Base-by-base conservation (phyloP, 2,329 filamentous ascomycete species). In the Penicillium sp. region DNA sequence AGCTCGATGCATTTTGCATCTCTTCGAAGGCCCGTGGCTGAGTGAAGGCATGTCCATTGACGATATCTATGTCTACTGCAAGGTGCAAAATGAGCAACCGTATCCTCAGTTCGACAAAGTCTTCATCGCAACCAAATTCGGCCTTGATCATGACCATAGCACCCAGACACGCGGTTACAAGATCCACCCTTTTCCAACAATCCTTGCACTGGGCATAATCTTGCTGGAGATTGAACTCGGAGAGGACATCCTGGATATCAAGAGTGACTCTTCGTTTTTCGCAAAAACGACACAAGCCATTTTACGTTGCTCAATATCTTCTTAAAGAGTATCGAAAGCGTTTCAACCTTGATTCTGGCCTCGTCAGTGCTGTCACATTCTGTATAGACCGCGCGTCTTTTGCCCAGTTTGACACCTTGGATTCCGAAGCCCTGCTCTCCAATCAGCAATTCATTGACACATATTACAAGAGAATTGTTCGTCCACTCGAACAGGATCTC, bases 201-300 rank as follows among this genome's bases (percentile, higher is more conserved):
- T 59, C n/a, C 48, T 59, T 21, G 57, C 57, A 2, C 42, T 60
- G 3, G 58, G 58, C 1, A 56, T 60, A n/a, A 46, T 58, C 5
- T 31, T 60, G 2, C 47, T 53, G 3, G 53, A 60, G 29, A 46
- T 60, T 8, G 57, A 59, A 42, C 24, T 59, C 8, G 57, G 54
- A 16, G 57, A 59, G 13, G 52, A 57, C 8, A 29, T 57, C 6
- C 7, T 36, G 5, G 55, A 55, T 8, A 43, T 57, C 11, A 55
- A 57, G 36, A 53, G n/a, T n/a, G n/a, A n/a, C n/a, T n/a, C n/a
- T n/a, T n/a, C n/a, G n/a, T n/a, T n/a, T n/a, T n/a, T n/a, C n/a
- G n/a, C n/a, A n/a, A n/a, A n/a, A 34, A 34, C 10, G 13, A 10
- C 31, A 34, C 5, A 34, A 34, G 4, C 31, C 31, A 34, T 59